Percentiles rank a stretch among this genome's conserved stretches.
Evolutionary conservation across 2,329 filamentous ascomycete genomes (phyloP).

Genomic region (Colletotrichum kahawae): DNA sequence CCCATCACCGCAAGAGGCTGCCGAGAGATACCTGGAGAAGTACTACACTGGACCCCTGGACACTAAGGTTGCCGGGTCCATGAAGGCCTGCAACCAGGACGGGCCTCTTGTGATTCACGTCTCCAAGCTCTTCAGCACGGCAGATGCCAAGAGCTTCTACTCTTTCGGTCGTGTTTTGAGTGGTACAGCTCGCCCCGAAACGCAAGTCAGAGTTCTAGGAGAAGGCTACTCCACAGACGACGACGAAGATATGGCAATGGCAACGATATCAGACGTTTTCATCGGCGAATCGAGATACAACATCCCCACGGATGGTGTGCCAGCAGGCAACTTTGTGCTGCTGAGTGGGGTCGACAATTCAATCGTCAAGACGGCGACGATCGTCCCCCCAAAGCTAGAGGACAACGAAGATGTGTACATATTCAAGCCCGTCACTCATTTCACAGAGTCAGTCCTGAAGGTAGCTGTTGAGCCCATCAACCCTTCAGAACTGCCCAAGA

Average conservation of each 20-base stretch:
- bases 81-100: constrained; percentile 84
- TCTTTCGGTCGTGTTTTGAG: constrained; percentile 92
- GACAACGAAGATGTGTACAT: constrained; percentile 94
- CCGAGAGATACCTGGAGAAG: constrained; percentile 76
- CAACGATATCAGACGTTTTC: constrained; percentile 84
- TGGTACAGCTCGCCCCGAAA: constrained; percentile 81
- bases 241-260: constrained; percentile 94
- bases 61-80: constrained; percentile 78
- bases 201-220: constrained; percentile 87
- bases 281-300: constrained; percentile 94
- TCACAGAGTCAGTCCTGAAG: constrained; percentile 97
- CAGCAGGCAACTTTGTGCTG: constrained; percentile 93
- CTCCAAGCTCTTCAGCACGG: constrained; percentile 90
- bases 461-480: constrained; percentile 98
- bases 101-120: constrained; percentile 91
- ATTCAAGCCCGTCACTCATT: constrained; percentile 90
- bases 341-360: constrained; percentile 94
- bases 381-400: constrained; percentile 80
- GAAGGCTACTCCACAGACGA: constrained; percentile 97
- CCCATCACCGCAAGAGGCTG: constrained; percentile 83
- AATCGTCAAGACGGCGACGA: constrained; percentile 95
- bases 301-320: constrained; percentile 87
- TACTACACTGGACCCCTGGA: constrained; percentile 94
- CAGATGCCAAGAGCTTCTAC: constrained; percentile 89
- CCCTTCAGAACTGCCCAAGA: constrained; percentile 96